A percentile compares a stretch with the other conserved stretches of the same genome.
These are phyloP conservation scores for Spathaspora boniae DNA, from an alignment of 805 yeast genomes.

Conservation along the genomic window DNA sequence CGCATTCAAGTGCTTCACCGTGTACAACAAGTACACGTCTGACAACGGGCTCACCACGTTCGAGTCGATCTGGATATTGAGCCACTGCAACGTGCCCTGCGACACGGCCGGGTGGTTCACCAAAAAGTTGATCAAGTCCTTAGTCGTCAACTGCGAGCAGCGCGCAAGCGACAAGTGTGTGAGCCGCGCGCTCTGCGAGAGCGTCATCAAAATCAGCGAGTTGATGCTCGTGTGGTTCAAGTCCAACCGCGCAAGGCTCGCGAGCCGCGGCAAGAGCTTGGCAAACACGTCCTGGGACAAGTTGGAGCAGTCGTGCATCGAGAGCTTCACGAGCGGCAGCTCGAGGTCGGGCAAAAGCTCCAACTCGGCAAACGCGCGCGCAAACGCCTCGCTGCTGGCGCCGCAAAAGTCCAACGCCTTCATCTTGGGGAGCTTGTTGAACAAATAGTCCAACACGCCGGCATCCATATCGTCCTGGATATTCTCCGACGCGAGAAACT, in stretches of 20 bases:
- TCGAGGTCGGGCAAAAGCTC: slow-evolving; percentile 16
- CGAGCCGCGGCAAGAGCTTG: slow-evolving; percentile 54
- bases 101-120: slow-evolving; percentile 65
- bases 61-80: slow-evolving; percentile 60
- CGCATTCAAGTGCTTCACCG: slow-evolving; percentile 43
- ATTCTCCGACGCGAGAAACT: slow-evolving; percentile 80
- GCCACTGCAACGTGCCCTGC: slow-evolving; percentile 54
- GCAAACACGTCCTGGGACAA: slow-evolving; percentile 55
- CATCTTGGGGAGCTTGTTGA: slow-evolving; percentile 52
- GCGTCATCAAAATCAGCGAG: slow-evolving; percentile 51
- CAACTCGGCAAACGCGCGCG: slow-evolving; percentile 50
- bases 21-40: slow-evolving; percentile 45
- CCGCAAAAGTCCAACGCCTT: slow-evolving; percentile 87
- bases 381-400: slow-evolving; percentile 64
- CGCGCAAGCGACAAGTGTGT: slow-evolving; percentile 69
- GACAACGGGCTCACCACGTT: slow-evolving; percentile 59
- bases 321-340: slow-evolving; percentile 42
- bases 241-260: slow-evolving; percentile 64
- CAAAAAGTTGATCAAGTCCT: slow-evolving; percentile 66
- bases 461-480: slow-evolving; percentile 77
- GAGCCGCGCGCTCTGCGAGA: slow-evolving; percentile 57
- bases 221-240: slow-evolving; percentile 77
- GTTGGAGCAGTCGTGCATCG: slow-evolving; percentile 87
- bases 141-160: slow-evolving; percentile 62
- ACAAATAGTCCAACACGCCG: slow-evolving; percentile 51